phyloP scores from a whole-genome alignment of 768 basidiomycete species.

The Mycena haematopus region DNA sequence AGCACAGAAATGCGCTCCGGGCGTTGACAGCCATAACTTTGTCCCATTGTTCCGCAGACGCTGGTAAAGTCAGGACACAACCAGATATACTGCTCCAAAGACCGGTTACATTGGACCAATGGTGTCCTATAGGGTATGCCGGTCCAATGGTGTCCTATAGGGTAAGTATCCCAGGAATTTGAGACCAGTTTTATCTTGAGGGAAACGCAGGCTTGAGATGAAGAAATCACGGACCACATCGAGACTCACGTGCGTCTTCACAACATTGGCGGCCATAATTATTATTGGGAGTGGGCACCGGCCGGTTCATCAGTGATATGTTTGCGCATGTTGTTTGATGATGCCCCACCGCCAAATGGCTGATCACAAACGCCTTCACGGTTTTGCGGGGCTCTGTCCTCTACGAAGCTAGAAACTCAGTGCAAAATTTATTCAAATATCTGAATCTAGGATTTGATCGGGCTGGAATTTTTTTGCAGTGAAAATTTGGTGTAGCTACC shows the following conservation, averaged over 20 bases:
- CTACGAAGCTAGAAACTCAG: no score
- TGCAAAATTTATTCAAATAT: no score
- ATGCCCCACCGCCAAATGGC: no score
- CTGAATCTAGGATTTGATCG: no score
- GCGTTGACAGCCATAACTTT: constrained; percentile 37
- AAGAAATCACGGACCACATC: constrained; percentile 37
- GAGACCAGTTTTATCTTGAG: constrained; percentile 34
- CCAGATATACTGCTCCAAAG: not conserved
- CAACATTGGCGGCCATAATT: constrained; percentile 22
- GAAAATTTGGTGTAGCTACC: no score
- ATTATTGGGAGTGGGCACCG: no score
- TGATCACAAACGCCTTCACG: no score
- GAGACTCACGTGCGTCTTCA: constrained; percentile 13
- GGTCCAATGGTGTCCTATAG: constrained; percentile 13
- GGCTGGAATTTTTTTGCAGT: no score
- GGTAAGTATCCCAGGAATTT: constrained; percentile 38
- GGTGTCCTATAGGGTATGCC: constrained; percentile 15
- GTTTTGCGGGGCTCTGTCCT: no score
- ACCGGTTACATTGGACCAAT: constrained; percentile 1
- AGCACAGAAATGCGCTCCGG: constrained; percentile 43
- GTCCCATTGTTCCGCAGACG: constrained; percentile 34
- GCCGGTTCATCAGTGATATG: no score
- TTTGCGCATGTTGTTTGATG: no score
- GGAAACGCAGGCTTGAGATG: not conserved
- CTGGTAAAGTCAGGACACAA: constrained; percentile 15